These are phyloP conservation scores for Phytomonas sp. DNA, from an alignment of 208 protist species.

Conservation along the genomic window DNA sequence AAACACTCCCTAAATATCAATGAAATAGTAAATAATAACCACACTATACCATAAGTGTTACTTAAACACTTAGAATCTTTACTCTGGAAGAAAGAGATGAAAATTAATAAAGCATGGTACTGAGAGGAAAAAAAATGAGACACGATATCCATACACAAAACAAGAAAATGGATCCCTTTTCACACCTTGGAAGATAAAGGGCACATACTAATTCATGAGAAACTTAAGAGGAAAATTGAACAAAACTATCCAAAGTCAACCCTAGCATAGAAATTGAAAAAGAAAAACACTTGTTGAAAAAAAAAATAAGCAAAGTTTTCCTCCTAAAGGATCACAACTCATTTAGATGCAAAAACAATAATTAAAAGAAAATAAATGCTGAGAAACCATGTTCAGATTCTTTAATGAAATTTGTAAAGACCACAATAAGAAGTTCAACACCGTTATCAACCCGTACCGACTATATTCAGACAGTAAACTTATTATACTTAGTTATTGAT, in stretches of 20 bases:
- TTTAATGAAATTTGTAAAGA: not conserved
- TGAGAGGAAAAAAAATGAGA: slow-evolving; percentile 13
- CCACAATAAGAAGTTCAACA: not conserved
- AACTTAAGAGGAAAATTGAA: not conserved
- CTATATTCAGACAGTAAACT: not conserved
- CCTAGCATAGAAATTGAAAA: not conserved
- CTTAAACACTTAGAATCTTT: not conserved
- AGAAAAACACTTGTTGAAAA: not conserved
- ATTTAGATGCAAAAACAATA: not conserved
- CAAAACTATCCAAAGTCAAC: not conserved
- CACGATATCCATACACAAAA: not conserved
- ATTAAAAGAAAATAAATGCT: slow-evolving; percentile 4
- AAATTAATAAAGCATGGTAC: slow-evolving; percentile 10
- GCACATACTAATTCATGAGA: not conserved
- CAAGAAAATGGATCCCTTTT: not conserved
- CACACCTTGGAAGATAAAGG: not conserved
- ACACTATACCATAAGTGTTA: not conserved
- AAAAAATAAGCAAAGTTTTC: slow-evolving; percentile 4
- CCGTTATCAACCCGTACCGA: not conserved
- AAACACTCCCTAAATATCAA: not conserved
- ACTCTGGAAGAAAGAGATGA: slow-evolving; percentile 13
- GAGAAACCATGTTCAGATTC: not conserved
- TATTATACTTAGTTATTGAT: not conserved
- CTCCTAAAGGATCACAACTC: not conserved
- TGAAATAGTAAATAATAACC: not conserved